These are phyloP conservation scores for Triticum urartu DNA, from an alignment of 176 grass and related monocot genomes.

Conservation along the genomic window DNA sequence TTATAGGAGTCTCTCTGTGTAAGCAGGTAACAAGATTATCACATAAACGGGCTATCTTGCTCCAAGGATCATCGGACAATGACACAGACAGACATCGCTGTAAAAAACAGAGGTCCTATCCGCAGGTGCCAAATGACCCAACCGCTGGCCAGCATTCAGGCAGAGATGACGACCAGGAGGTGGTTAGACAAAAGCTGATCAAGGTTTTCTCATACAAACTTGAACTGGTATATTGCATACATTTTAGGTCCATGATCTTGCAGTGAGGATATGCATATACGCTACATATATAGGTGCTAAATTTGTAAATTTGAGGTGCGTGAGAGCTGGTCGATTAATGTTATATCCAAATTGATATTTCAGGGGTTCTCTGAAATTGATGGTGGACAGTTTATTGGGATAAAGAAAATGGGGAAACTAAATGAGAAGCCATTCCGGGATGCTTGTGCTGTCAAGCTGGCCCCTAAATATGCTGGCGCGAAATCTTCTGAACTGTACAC, in stretches of 20 bases:
- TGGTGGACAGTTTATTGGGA: not conserved
- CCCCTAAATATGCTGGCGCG: not conserved
- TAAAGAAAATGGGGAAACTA: not conserved
- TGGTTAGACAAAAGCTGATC: not conserved
- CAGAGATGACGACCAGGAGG: not conserved
- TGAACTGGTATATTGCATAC: not conserved
- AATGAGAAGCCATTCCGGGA: not conserved
- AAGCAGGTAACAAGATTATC: slow-evolving; percentile 35
- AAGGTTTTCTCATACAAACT: slow-evolving; percentile 1
- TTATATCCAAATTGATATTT: not conserved
- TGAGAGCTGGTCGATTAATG: not conserved
- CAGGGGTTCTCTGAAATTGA: slow-evolving; percentile 2
- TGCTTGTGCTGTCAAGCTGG: slow-evolving; percentile 1
- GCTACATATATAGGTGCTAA: not conserved
- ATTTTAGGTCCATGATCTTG: not conserved
- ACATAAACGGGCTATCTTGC: slow-evolving; percentile 15
- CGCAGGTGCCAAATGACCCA: not conserved
- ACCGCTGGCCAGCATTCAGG: not conserved
- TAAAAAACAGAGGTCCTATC: not conserved
- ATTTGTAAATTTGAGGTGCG: not conserved
- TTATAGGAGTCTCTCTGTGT: not conserved
- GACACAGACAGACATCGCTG: not conserved
- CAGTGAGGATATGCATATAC: not conserved
- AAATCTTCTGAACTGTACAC: not conserved
- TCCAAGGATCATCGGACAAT: slow-evolving; percentile 8